Conservation (phyloP, 805 yeast species). For the Candida wancherniae region DNA sequence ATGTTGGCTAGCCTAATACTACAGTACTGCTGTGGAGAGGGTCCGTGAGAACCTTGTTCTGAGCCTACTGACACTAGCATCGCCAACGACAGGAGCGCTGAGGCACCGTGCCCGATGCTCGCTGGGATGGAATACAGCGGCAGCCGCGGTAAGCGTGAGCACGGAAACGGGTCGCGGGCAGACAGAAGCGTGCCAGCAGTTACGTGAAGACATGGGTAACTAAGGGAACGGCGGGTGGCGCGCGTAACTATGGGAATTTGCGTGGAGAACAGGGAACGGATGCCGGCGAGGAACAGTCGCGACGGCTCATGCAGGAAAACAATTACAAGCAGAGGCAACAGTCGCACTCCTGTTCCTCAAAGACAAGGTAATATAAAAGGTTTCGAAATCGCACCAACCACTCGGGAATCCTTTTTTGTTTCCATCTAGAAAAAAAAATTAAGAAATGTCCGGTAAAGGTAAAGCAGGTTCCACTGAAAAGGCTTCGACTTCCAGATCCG, state of each 20-base stretch:
- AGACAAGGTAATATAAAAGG: constrained; percentile 7
- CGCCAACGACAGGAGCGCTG: neutral
- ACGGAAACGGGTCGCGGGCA: constrained; percentile 1
- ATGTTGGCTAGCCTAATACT: too few relatives aligned
- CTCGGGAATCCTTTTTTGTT: constrained; percentile 2
- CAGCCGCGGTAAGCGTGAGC: too few relatives aligned
- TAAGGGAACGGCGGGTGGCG: constrained; percentile 5
- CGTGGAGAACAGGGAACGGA: too few relatives aligned
- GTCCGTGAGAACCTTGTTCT: neutral
- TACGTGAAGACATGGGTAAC: constrained; percentile 9
- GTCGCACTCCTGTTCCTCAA: too few relatives aligned
- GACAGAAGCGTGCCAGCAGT: constrained; percentile 2
- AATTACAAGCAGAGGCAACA: too few relatives aligned
- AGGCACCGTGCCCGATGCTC: too few relatives aligned
- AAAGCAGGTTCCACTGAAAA: constrained; percentile 45
- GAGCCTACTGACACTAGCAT: neutral
- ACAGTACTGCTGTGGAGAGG: too few relatives aligned
- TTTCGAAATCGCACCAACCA: constrained; percentile 7
- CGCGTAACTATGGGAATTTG: constrained; percentile 15
- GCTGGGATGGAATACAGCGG: too few relatives aligned
- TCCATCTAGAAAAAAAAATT: constrained; percentile 6
- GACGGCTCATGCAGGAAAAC: too few relatives aligned
- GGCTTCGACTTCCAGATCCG: constrained; percentile 46
- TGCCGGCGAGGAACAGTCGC: too few relatives aligned
- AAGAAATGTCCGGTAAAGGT: constrained; percentile 26